Base-by-base conservation (phyloP, 2,329 filamentous ascomycete species). In the Diplocarpon rosae region DNA sequence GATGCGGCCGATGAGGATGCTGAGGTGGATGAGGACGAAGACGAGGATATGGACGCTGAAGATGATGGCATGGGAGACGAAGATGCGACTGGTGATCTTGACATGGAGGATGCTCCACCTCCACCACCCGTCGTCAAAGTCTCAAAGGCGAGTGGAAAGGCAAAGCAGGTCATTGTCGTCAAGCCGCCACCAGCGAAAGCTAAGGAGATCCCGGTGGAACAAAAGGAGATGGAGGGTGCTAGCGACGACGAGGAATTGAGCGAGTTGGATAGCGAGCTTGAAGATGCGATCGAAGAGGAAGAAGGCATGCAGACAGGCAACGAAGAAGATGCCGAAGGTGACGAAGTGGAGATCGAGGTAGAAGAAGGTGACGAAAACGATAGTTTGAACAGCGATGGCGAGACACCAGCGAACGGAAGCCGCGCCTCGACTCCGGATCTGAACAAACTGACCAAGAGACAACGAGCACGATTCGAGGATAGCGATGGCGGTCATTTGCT, bases 381-480 rank as follows among this genome's bases (percentile, higher is more conserved):
- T 11, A 57, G 59, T 12, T 35, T 57, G 13, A 51, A 58, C 39
- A 61, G 60, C 34, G 60, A 61, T 49, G 61, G 61, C 44, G 60
- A 62, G 34, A 54, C 69, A 5, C 67, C 71, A 17, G 66, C 65
- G 36, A 68, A 66, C 42, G 66, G 70, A 38, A 76, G 72, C 44
- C 65, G 74, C 50, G 69, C 66, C 38, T 72, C 72, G 33, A 80
- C 78, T 1, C 76, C 78, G 3, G 79, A 85, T 57, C 63, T 77
- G 17, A 77, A 66, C 60, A 81, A 79, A 58, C 68, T 84, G 63
- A 86, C 82, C 13, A 77, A 80, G 56, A 69, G 82, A 40, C 82
- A 86, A 63, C 67, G 80, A 43, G 77, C 77, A 2, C 69, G 70
- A 42, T 65, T 72, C 33, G 69, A 76, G 42, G 69, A 79, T 40